Base-by-base conservation (phyloP, 164 flowering plant species). In the Aristolochia californica region DNA sequence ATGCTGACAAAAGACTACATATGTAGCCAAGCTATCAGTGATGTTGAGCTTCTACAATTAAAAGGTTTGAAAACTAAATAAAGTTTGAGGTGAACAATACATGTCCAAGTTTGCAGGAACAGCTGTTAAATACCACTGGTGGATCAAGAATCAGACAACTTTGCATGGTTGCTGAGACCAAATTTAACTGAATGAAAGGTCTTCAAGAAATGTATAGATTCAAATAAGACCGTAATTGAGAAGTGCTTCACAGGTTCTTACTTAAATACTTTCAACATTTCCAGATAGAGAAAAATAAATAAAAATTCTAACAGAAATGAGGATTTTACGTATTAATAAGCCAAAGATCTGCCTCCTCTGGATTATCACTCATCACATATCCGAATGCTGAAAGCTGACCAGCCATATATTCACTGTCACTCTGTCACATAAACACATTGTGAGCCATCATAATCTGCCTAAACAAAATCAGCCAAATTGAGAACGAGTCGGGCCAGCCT, bases 361-460 rank as follows among this genome's bases (percentile, higher is more conserved):
- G 88, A 69, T 70, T 75, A 22, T 94, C 95, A 69, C 64, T 76
- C 55, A 94, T 59, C 20, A 73, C 67, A 74, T 94, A 94, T 45
- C 99, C 99, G 81, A 81, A 94, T 53, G 97, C 84, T 48, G 96
- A 82, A 64, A 94, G 96, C 73, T 88, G 99, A 50, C 99, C 99
- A 56, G 97, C 96, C 99, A 94, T 94, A 66, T 94, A 94, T 70
- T 94, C 97, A 62, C 97, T 90, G 62, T 94, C 99, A 80, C 99
- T 94, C 99, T 90, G 71, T 43, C 73, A 62, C 15, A 65, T 24
- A 13, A 45, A 23, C 22, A 45, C 43, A 13, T 8, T 7, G 20
- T 16, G 26, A 51, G 5, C 18, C 47, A 28, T 11, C 8, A 12
- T n/a, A 34, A 45, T 30, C 27, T 23, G 9, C 5, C 13, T 50